These are phyloP conservation scores for Beauveria medogensis DNA, from an alignment of 2,329 filamentous ascomycete species.

Conservation along the genomic window DNA sequence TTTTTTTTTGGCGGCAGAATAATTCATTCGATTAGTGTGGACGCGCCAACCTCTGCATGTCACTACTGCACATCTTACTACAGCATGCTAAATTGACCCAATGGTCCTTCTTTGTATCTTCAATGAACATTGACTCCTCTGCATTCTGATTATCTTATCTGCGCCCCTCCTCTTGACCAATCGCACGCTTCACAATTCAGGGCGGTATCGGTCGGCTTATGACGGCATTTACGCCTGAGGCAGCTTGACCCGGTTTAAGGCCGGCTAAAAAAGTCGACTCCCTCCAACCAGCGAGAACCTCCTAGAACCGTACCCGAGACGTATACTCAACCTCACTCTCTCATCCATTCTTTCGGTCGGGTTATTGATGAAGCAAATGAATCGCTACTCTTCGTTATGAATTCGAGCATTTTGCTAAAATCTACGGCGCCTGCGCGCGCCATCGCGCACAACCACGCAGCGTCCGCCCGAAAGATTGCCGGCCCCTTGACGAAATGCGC, in stretches of 20 bases:
- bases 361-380: slow-evolving; percentile 18
- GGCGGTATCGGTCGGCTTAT: slow-evolving; percentile 16
- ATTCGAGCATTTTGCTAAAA: slow-evolving; percentile 39
- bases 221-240: slow-evolving; percentile 21
- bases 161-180: not conserved
- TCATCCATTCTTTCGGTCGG: not conserved
- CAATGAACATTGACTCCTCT: not conserved
- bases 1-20: not conserved
- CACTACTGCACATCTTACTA: not conserved
- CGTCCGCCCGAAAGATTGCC: slow-evolving; percentile 32
- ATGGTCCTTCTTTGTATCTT: not conserved
- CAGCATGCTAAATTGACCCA: not conserved
- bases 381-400: slow-evolving; percentile 32
- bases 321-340: not conserved
- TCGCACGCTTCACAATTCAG: not conserved
- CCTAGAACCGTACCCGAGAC: slow-evolving; percentile 5
- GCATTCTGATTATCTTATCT: not conserved
- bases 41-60: not conserved
- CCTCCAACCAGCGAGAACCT: slow-evolving; percentile 4
- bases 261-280: slow-evolving; percentile 15
- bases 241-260: slow-evolving; percentile 14
- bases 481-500: slow-evolving; percentile 31
- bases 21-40: slow-evolving; percentile 3
- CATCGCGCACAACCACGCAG: slow-evolving; percentile 34
- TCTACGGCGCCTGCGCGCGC: slow-evolving; percentile 37